A percentile compares a stretch with the other conserved stretches of the same genome.
These are phyloP conservation scores for Sordaria brevicollis DNA, from an alignment of 495 filamentous ascomycete species.

Conservation along the genomic window DNA sequence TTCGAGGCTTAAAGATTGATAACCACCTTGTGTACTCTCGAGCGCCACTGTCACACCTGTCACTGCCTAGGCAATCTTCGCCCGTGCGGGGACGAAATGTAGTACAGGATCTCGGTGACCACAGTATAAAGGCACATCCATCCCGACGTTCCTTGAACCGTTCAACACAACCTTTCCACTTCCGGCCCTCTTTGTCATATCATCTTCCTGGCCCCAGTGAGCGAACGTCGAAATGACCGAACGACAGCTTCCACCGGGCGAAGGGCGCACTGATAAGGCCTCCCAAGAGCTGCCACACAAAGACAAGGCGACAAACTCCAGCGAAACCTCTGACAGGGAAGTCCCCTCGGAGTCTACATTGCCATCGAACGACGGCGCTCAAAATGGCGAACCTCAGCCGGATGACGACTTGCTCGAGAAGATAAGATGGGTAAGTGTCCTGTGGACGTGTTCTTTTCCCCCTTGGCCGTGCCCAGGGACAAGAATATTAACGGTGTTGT, in stretches of 20 bases:
- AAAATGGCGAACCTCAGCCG: not conserved
- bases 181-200: not conserved
- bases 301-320: not conserved
- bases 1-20: not conserved
- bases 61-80: not conserved
- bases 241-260: not conserved
- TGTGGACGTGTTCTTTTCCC: not conserved
- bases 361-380: not conserved
- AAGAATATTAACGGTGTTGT: too few species aligned
- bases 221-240: not conserved
- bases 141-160: not conserved
- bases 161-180: not conserved
- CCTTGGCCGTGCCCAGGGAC: too few species aligned
- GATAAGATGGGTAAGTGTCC: not conserved
- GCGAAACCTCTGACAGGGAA: not conserved
- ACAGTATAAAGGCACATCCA: not conserved
- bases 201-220: too few species aligned
- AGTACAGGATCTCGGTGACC: not conserved
- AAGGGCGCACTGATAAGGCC: not conserved
- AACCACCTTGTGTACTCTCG: not conserved
- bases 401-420: not conserved
- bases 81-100: not conserved
- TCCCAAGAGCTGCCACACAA: not conserved
- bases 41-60: not conserved
- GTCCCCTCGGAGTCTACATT: not conserved